Base-by-base conservation (phyloP, 2,329 filamentous ascomycete genomes). In the Penicillium digitatum region DNA sequence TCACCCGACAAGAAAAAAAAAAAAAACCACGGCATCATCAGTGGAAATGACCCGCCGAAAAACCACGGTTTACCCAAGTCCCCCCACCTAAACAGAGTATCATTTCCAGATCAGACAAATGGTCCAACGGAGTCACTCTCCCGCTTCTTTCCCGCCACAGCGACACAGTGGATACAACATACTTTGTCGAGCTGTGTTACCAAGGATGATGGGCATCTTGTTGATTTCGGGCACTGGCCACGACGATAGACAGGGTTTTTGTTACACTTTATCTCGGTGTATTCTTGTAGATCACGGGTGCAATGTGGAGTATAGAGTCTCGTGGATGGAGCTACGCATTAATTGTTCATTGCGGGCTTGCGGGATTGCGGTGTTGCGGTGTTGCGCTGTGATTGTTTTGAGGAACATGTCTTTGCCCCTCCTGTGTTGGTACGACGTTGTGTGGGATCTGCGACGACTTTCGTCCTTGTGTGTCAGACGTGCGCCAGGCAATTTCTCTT, bases 71-170 rank as follows among this genome's bases (percentile, higher is more conserved):
- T 22, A 27, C 22, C 24, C 8, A 37, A 37, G 5, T 32, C 35
- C 27, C 46, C 52, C 52, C 52, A 54, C 52, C 24, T 29, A 16
- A 20, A 18, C 14, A 29, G 38, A 31, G 32, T 22, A 54, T 54
- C 52, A 27, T 51, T 54, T 20, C 52, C 52, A 50, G 24, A 54
- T 54, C 47, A 47, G 52, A 50, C 11, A 10, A n/a, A 29, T 42
- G 5, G n/a, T 54, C 37, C 20, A 54, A 49, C 37, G 32, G 18
- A 38, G 39, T 54, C 48, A 26, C 16, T 51, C 39, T 38, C 39
- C 52, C 52, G 39, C 34, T 50, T 45, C 29, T 44, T 43, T 37
- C 32, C 46, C 32, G 29, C 32, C 47, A 47, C 32, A 27, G n/a
- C 26, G 44, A 32, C 27, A 22, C 8, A 14, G 44, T 14, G 42